These are phyloP conservation scores for Geotrichum carabidarum DNA, from an alignment of 1,139 yeast genomes.

Conservation along the genomic window DNA sequence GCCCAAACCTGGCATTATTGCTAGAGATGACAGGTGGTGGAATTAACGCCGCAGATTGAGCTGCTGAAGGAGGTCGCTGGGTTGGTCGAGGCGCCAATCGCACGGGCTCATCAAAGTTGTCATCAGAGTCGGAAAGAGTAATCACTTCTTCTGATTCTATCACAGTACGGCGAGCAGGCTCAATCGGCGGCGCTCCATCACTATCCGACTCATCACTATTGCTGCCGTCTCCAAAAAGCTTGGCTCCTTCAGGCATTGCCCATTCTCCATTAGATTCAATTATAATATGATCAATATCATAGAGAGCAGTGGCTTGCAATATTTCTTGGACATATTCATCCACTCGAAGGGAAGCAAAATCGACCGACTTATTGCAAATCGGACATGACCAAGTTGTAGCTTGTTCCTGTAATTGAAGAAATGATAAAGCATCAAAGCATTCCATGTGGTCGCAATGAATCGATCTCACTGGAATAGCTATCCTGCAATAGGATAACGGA, in stretches of 20 bases:
- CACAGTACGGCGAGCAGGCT: background rate
- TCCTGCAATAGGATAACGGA: slow-evolving; percentile 39
- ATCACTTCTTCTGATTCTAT: background rate
- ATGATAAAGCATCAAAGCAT: slow-evolving; percentile 41
- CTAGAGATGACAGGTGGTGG: background rate
- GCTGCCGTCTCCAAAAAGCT: slow-evolving; percentile 16
- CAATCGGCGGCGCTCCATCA: background rate
- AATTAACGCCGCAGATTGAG: too few species aligned
- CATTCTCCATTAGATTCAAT: slow-evolving; percentile 40
- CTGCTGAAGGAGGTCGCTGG: too few species aligned
- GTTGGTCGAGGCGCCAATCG: background rate
- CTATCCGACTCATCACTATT: slow-evolving; percentile 44
- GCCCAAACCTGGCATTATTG: background rate
- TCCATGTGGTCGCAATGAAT: slow-evolving; percentile 40
- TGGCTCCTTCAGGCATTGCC: slow-evolving; percentile 25
- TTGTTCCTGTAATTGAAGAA: slow-evolving; percentile 40
- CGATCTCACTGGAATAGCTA: slow-evolving; percentile 39
- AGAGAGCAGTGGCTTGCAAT: slow-evolving; percentile 11
- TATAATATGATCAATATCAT: slow-evolving; percentile 34
- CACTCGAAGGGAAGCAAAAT: slow-evolving; percentile 34
- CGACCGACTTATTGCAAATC: slow-evolving; percentile 36
- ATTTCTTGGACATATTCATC: slow-evolving; percentile 34
- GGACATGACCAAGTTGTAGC: slow-evolving; percentile 45
- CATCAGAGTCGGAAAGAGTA: slow-evolving; percentile 10
- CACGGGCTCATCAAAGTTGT: background rate